Evolutionary conservation across 768 basidiomycete genomes (phyloP).

Genomic region (Pisolithus albus): DNA sequence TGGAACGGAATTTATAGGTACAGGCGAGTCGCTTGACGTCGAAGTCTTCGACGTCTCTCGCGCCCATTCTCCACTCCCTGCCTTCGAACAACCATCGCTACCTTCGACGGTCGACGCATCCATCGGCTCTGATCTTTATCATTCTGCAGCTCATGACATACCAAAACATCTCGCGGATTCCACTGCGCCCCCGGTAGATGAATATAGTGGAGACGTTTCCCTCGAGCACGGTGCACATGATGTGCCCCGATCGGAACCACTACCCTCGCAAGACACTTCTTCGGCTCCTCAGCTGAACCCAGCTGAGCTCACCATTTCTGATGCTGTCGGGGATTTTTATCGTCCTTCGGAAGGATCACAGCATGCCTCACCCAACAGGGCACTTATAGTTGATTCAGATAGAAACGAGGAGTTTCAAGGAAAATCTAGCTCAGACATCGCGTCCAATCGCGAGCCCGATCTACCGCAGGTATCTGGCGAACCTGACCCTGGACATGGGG

Average conservation of each 20-base stretch:
- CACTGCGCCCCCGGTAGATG: not conserved
- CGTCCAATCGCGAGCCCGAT: not conserved
- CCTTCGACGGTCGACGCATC: not conserved
- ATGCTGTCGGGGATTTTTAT: no score
- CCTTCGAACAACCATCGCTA: not conserved
- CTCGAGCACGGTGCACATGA: slow-evolving; percentile 14
- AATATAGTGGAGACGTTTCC: slow-evolving; percentile 9
- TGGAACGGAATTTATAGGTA: slow-evolving; percentile 22
- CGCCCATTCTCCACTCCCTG: not conserved
- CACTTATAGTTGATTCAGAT: not conserved
- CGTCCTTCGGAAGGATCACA: not conserved
- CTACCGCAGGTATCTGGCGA: no score
- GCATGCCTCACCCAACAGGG: not conserved
- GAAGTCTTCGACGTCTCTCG: slow-evolving; percentile 25
- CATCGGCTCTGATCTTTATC: slow-evolving; percentile 8
- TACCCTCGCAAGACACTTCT: slow-evolving; percentile 7
- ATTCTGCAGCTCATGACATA: not conserved
- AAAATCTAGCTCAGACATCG: not conserved
- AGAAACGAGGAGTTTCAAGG: no score
- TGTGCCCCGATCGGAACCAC: slow-evolving; percentile 11
- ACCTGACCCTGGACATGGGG: not conserved
- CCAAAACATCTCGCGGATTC: slow-evolving; percentile 6
- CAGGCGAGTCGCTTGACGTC: slow-evolving; percentile 30
- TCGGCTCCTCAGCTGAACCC: not conserved
- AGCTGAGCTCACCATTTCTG: not conserved